Conservation (phyloP, 306 rosid species). For the Prunus persica region DNA sequence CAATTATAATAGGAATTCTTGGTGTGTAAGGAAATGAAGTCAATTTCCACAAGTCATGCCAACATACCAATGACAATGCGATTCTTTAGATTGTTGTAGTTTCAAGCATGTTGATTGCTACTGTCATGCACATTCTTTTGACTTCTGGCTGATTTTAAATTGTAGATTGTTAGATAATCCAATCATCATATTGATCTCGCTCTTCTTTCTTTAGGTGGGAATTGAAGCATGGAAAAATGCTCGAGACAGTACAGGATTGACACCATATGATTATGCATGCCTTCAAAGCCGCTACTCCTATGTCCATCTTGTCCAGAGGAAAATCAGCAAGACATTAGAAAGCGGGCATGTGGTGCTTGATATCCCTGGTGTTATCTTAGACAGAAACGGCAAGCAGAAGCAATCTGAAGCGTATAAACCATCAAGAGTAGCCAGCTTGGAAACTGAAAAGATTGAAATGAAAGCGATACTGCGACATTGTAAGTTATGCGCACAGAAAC, state of each 20-base stretch:
- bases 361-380: slow-evolving; percentile 46
- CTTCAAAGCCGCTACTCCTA: slow-evolving; percentile 59
- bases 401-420: slow-evolving; percentile 29
- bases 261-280: slow-evolving; percentile 72
- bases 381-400: slow-evolving; percentile 39
- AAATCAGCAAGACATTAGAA: slow-evolving; percentile 38
- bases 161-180: background rate
- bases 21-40: too few species aligned
- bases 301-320: slow-evolving; percentile 63
- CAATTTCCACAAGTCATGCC: too few species aligned
- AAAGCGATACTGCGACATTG: slow-evolving; percentile 30
- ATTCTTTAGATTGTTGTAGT: background rate
- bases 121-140: background rate
- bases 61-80: background rate
- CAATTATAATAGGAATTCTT: too few species aligned
- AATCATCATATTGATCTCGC: background rate
- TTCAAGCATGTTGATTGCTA: background rate
- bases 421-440: slow-evolving; percentile 46
- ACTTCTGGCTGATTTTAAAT: background rate
- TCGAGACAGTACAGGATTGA: slow-evolving; percentile 57
- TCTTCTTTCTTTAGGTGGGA: slow-evolving; percentile 61
- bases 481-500: slow-evolving; percentile 46
- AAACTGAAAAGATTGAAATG: slow-evolving; percentile 42
- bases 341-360: slow-evolving; percentile 60
- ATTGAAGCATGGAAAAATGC: slow-evolving; percentile 75